Evolutionary conservation across 345 rosid genomes (phyloP).

Genomic region (Rhodamnia rubescens): DNA sequence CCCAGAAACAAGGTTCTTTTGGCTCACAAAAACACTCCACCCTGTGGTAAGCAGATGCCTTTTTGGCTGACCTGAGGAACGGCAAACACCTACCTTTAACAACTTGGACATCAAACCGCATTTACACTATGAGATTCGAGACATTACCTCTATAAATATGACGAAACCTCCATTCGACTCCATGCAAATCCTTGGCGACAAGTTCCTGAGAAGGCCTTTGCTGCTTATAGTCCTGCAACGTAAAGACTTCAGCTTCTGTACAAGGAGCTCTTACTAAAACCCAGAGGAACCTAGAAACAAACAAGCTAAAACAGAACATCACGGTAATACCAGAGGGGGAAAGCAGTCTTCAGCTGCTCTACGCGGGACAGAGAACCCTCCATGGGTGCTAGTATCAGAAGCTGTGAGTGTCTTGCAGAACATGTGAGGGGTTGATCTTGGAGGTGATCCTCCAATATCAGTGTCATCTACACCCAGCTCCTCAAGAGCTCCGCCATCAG

Average conservation of each 20-base stretch:
- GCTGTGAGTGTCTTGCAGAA: conserved; percentile 88
- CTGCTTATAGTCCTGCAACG: conserved; percentile 67
- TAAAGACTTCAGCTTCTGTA: not conserved
- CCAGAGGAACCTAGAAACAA: not conserved
- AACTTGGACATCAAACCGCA: not conserved
- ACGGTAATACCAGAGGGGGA: conserved; percentile 51
- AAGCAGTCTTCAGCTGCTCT: conserved; percentile 92
- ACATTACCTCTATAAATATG: conserved; percentile 76
- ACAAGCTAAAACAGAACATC: not conserved
- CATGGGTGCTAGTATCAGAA: conserved; percentile 92
- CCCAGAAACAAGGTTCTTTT: conserved; percentile 84
- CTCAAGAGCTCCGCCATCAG: conserved; percentile 37
- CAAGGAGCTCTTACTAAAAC: not conserved
- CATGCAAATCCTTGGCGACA: conserved; percentile 80
- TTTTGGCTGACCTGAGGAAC: conserved; percentile 82
- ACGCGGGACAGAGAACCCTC: conserved; percentile 89
- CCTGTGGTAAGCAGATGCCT: conserved; percentile 96
- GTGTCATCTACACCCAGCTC: conserved; percentile 44
- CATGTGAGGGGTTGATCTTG: conserved; percentile 66
- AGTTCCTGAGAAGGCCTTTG: conserved; percentile 92
- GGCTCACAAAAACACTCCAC: conserved; percentile 91
- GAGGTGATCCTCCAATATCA: conserved; percentile 37
- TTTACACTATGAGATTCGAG: not conserved
- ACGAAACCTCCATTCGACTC: conserved; percentile 80
- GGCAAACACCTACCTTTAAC: conserved; percentile 4